phyloP scores from a whole-genome alignment of 1,139 yeast species.

The Saccharomyces hybrid region DNA sequence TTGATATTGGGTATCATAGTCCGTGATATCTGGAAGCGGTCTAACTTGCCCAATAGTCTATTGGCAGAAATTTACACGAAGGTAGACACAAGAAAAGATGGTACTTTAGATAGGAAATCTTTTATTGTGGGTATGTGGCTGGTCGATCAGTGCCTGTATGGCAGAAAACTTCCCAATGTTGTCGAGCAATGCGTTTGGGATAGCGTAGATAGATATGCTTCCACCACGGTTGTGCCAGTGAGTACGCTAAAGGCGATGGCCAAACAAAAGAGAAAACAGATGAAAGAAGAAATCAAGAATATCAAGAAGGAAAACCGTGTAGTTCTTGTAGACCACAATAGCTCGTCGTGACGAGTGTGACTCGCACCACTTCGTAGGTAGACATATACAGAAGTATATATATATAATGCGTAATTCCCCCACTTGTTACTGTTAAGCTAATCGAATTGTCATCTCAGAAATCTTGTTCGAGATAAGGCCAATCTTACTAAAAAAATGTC shows the following conservation, averaged over 20 bases:
- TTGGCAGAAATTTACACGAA: conserved; percentile 68
- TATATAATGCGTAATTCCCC: not conserved
- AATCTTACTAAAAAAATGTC: not conserved
- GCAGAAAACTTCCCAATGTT: conserved; percentile 71
- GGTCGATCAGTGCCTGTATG: conserved; percentile 89
- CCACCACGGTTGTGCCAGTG: conserved; percentile 23
- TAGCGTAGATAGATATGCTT: conserved; percentile 43
- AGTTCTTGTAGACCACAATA: conserved; percentile 5
- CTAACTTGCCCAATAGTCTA: conserved; percentile 58
- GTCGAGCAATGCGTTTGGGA: conserved; percentile 58
- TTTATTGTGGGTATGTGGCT: conserved; percentile 94
- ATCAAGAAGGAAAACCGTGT: conserved; percentile 24
- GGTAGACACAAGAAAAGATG: conserved; percentile 71
- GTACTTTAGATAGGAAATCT: conserved; percentile 70
- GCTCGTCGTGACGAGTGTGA: not conserved
- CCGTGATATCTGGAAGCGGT: conserved; percentile 70
- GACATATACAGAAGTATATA: not conserved
- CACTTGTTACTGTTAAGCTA: not conserved
- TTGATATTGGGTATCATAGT: conserved; percentile 48
- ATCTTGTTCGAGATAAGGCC: not conserved
- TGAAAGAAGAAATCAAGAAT: conserved; percentile 29
- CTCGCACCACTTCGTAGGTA: not conserved
- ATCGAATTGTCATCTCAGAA: not conserved
- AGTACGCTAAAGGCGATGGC: conserved; percentile 16
- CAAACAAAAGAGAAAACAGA: conserved; percentile 26